Percentiles rank a stretch among this genome's conserved stretches.
Evolutionary conservation across 257 asterid species (phyloP).

Genomic region (Penstemon newberryi): DNA sequence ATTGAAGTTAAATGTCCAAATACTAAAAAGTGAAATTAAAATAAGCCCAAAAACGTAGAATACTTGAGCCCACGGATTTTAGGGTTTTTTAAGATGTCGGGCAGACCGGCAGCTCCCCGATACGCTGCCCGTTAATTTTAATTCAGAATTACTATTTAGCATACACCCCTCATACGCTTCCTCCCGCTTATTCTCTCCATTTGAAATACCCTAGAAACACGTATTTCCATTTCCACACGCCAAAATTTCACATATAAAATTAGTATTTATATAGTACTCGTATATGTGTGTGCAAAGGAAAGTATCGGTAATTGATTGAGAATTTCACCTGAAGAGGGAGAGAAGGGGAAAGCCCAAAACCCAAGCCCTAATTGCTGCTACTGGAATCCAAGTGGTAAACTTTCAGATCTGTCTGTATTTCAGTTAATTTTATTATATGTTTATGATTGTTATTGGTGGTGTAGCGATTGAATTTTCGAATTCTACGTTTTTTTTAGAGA

Average conservation of each 20-base stretch:
- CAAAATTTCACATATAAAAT: neutral
- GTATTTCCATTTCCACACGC: conserved; percentile 5
- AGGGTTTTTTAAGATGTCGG: neutral
- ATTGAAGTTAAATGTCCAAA: no score
- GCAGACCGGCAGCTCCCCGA: conserved; percentile 9
- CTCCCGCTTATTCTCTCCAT: conserved; percentile 19
- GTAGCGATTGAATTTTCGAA: neutral
- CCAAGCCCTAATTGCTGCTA: conserved; percentile 27
- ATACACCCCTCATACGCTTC: neutral
- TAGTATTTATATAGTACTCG: neutral
- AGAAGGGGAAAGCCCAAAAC: conserved; percentile 20
- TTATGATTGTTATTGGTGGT: neutral
- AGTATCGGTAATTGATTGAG: neutral
- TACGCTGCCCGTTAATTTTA: neutral
- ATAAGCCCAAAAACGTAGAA: no score
- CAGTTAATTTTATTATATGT: conserved; percentile 10
- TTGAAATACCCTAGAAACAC: conserved; percentile 5
- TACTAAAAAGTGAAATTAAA: no score
- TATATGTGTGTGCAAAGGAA: neutral
- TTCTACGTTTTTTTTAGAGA: neutral
- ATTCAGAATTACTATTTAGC: neutral
- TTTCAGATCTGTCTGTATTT: conserved; percentile 22
- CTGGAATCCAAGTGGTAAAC: conserved; percentile 10
- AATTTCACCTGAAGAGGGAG: conserved; percentile 6
- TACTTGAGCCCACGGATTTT: neutral